Conservation (phyloP, 1,139 yeast species). For the Sugiyamaella paludigena region DNA sequence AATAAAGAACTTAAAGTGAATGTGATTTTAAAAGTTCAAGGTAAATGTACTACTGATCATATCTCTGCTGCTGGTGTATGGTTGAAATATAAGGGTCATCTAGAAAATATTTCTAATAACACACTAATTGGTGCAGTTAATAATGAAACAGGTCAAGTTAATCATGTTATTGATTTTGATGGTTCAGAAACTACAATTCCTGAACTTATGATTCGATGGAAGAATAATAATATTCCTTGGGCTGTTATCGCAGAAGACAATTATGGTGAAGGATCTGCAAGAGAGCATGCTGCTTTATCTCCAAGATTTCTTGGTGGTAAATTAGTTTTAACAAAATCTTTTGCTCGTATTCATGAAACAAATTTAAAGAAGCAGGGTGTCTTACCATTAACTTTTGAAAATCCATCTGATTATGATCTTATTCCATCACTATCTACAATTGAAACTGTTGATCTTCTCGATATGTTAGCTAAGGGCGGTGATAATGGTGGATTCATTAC, state of each 20-base stretch:
- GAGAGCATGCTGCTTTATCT: constrained; percentile 97
- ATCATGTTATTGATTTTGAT: constrained; percentile 82
- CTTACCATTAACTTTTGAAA: constrained; percentile 87
- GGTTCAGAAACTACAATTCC: constrained; percentile 78
- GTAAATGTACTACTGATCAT: constrained; percentile 98
- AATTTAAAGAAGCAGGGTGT: constrained; percentile 95
- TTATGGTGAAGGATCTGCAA: constrained; percentile 98
- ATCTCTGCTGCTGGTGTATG: constrained; percentile 99
- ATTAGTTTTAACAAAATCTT: constrained; percentile 85
- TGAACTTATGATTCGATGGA: constrained; percentile 96
- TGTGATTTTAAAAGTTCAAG: constrained; percentile 86
- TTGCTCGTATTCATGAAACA: constrained; percentile 93
- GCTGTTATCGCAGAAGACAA: constrained; percentile 94
- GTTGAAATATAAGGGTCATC: constrained; percentile 97
- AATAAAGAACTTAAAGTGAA: constrained; percentile 76
- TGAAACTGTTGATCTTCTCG: constrained; percentile 72
- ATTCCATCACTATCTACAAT: constrained; percentile 73
- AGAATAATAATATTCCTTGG: constrained; percentile 82
- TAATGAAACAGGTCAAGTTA: constrained; percentile 94
- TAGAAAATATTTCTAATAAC: constrained; percentile 92
- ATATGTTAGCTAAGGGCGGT: constrained; percentile 77
- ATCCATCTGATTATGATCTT: constrained; percentile 84
- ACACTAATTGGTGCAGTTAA: constrained; percentile 96
- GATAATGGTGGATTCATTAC: constrained; percentile 79
- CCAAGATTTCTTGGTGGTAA: constrained; percentile 93